A percentile compares a stretch with the other conserved stretches of the same genome.
phyloP scores from a whole-genome alignment of 495 filamentous ascomycete species.

The Entonaema liquescens region DNA sequence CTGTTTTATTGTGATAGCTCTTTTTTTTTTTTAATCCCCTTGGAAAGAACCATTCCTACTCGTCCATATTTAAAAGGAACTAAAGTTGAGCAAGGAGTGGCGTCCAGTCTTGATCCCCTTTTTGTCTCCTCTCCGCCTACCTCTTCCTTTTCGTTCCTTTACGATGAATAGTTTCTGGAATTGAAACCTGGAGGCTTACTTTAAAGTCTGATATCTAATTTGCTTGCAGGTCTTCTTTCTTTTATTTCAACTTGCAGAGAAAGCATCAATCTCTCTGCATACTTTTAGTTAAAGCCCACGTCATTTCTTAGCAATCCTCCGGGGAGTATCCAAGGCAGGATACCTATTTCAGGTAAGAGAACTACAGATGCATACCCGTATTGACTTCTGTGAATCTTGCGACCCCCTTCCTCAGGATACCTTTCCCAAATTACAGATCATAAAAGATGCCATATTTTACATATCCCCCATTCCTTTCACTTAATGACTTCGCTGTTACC shows the following conservation, averaged over 20 bases:
- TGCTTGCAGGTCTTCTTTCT: not conserved
- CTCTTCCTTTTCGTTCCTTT: not conserved
- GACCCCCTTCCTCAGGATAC: not conserved
- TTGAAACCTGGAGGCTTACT: too few species aligned
- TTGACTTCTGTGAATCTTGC: not conserved
- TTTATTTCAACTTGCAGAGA: not conserved
- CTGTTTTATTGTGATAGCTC: not conserved
- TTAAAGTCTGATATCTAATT: not conserved
- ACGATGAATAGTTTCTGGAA: not conserved
- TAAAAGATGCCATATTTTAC: too few species aligned
- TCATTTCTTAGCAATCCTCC: not conserved
- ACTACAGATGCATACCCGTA: not conserved
- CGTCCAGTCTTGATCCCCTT: not conserved
- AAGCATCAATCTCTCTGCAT: not conserved
- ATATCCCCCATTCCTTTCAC: not conserved
- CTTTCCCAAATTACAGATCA: not conserved
- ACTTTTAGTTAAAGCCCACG: not conserved
- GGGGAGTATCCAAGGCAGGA: not conserved
- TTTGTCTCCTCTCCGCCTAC: not conserved
- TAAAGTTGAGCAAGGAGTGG: not conserved
- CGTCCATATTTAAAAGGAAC: not conserved
- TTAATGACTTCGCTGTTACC: not conserved
- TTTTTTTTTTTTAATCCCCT: not conserved
- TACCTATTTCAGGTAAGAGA: not conserved
- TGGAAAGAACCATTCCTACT: not conserved